Evolutionary conservation across 805 yeast species (phyloP).

Genomic region (Spathaspora hagerdaliae): DNA sequence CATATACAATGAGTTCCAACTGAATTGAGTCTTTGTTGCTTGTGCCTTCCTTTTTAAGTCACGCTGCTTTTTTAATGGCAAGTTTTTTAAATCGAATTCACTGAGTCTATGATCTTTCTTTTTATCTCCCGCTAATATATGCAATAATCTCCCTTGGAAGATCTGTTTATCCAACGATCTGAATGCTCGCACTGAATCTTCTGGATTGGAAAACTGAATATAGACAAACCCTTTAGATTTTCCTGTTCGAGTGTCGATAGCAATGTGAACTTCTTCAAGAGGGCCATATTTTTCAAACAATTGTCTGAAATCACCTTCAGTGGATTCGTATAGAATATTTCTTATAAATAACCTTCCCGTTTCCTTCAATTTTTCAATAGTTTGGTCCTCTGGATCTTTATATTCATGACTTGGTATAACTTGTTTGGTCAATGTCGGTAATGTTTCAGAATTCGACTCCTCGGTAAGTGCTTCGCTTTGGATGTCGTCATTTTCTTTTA

Average conservation of each 20-base stretch:
- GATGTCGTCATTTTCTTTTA: constrained; percentile 37
- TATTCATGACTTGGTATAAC: background rate
- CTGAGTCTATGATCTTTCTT: constrained; percentile 81
- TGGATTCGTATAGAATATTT: constrained; percentile 74
- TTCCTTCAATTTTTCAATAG: constrained; percentile 47
- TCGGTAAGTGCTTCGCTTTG: constrained; percentile 8
- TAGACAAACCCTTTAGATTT: constrained; percentile 92
- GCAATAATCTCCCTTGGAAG: constrained; percentile 91
- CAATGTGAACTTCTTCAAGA: constrained; percentile 86
- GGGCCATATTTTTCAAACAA: constrained; percentile 68
- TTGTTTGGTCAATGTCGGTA: constrained; percentile 13
- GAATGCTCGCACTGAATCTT: constrained; percentile 76
- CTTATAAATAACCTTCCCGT: constrained; percentile 87
- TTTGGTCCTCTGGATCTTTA: constrained; percentile 39
- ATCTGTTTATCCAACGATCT: constrained; percentile 75
- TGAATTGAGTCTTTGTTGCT: constrained; percentile 82
- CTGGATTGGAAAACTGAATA: constrained; percentile 61
- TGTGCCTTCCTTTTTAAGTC: constrained; percentile 79
- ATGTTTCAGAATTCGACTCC: constrained; percentile 6
- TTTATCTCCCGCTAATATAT: constrained; percentile 79
- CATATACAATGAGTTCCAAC: constrained; percentile 93
- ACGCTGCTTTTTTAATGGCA: constrained; percentile 88
- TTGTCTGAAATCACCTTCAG: constrained; percentile 70
- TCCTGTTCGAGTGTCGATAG: constrained; percentile 86
- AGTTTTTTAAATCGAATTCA: constrained; percentile 84